Base-by-base conservation (phyloP, 169 alveolate genomes). In the Eimeria maxima region DNA sequence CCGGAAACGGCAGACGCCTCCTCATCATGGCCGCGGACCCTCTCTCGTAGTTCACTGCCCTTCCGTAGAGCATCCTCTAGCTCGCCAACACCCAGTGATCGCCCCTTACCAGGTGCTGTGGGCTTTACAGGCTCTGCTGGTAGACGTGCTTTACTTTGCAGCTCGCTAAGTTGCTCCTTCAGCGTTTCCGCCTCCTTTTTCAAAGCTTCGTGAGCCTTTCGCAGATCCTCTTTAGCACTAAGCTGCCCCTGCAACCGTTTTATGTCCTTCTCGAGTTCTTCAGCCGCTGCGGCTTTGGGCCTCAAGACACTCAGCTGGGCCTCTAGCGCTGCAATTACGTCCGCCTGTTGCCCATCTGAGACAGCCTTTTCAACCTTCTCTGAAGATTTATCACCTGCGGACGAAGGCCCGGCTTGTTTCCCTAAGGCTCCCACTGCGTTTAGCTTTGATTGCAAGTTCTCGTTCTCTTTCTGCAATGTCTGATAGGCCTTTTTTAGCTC, bases 281-380 rank as follows among this genome's bases (percentile, higher is more conserved):
- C 80, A 20, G 81, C 93, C 11, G 93, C 81, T 44, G 45, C 81
- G 11, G 93, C 93, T 27, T 87, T 87, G 33, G 67, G 65, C n/a
- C 63, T 87, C 53, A 87, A 42, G 55, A 71, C 65, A 44, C 29
- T 44, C 78, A 87, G 45, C 83, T 87, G 69, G n/a, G 78, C 93
- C 67, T 87, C 83, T 7, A 87, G 93, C 60, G 60, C 65, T 57
- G 93, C 93, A 14, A 53, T 6, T 27, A 44, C 83, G 44, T 63
- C 44, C 29, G 22, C 57, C 93, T 87, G 78, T 50, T 7, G 50
- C 65, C n/a, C 60, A 16, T 60, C 93, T 42, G 65, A 22, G 65
- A 20, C 7, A 42, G 67, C 20, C 16, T 4, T 50, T 22, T 38
- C 50, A 38, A 81, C 18, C 81, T n/a, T 45, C 57, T 33, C 76